These are phyloP conservation scores for Penicillium sp. DNA, from an alignment of 2,329 filamentous ascomycete species.

Conservation along the genomic window DNA sequence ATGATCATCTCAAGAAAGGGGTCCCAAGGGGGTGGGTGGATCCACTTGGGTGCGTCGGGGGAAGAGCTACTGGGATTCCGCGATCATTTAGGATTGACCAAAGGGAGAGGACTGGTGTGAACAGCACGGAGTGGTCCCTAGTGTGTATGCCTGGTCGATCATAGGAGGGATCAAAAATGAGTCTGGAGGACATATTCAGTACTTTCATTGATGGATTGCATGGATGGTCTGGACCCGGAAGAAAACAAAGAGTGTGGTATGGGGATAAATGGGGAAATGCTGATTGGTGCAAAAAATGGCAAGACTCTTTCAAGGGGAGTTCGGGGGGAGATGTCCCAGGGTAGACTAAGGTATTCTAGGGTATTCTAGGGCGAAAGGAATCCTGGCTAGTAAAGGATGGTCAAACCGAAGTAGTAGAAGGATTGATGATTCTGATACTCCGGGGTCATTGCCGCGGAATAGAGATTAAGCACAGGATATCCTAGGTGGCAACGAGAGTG, in stretches of 20 bases:
- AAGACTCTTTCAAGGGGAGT: background rate
- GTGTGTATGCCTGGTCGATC: background rate
- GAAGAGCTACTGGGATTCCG: background rate
- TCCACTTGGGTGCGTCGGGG: constrained; percentile 22
- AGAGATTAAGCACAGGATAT: too few relatives aligned
- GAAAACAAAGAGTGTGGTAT: background rate
- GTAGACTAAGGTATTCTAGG: too few relatives aligned
- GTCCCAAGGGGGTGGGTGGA: constrained; percentile 9
- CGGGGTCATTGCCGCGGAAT: too few relatives aligned
- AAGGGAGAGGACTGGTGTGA: background rate
- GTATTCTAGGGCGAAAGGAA: too few relatives aligned
- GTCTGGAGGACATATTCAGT: constrained; percentile 1
- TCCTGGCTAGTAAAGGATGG: too few relatives aligned
- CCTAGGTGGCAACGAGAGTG: too few relatives aligned
- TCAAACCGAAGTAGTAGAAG: too few relatives aligned
- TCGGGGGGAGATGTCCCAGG: too few relatives aligned
- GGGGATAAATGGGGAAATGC: background rate
- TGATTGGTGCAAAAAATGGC: constrained; percentile 21
- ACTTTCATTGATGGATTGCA: constrained; percentile 2
- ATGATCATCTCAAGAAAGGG: constrained; percentile 9
- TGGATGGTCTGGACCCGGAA: background rate
- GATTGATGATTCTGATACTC: too few relatives aligned
- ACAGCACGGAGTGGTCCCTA: background rate
- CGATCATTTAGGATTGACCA: background rate
- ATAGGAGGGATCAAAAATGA: constrained; percentile 1